Percentiles rank a stretch among this genome's conserved stretches.
These are phyloP conservation scores for Suillus variegatus DNA, from an alignment of 768 basidiomycete species.

Conservation along the genomic window DNA sequence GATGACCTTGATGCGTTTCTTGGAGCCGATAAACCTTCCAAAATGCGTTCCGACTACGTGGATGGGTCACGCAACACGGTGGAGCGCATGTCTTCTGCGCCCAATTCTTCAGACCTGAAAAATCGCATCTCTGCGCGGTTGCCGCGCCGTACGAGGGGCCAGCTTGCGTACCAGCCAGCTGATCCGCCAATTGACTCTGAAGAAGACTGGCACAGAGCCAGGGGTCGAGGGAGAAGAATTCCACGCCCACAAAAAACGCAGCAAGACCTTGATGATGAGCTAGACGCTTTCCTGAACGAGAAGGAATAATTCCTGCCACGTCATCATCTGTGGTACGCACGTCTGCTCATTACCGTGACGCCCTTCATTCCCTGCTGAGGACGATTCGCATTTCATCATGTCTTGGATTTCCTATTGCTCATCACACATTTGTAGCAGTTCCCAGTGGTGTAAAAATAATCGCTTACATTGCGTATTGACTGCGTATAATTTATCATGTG, in stretches of 20 bases:
- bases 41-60: slow-evolving; percentile 70
- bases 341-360: not conserved
- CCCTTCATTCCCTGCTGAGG: not conserved
- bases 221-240: slow-evolving; percentile 39
- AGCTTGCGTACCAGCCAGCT: slow-evolving; percentile 19
- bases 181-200: slow-evolving; percentile 21
- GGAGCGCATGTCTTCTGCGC: slow-evolving; percentile 57
- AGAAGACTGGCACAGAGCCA: slow-evolving; percentile 28
- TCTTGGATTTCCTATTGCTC: not conserved
- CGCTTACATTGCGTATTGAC: not conserved
- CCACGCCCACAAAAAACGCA: slow-evolving; percentile 56
- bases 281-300: slow-evolving; percentile 74
- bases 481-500: not conserved
- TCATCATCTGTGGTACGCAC: not conserved
- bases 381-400: not conserved
- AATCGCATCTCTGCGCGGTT: slow-evolving; percentile 49
- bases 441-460: not conserved
- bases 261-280: slow-evolving; percentile 80
- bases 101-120: slow-evolving; percentile 41
- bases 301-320: slow-evolving; percentile 34
- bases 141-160: slow-evolving; percentile 38
- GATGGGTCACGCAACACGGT: slow-evolving; percentile 47
- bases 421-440: too few relatives aligned
- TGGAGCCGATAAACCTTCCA: slow-evolving; percentile 54
- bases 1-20: slow-evolving; percentile 73